phyloP scores from a whole-genome alignment of 345 rosid genomes.

The Lenwebbia sp. region DNA sequence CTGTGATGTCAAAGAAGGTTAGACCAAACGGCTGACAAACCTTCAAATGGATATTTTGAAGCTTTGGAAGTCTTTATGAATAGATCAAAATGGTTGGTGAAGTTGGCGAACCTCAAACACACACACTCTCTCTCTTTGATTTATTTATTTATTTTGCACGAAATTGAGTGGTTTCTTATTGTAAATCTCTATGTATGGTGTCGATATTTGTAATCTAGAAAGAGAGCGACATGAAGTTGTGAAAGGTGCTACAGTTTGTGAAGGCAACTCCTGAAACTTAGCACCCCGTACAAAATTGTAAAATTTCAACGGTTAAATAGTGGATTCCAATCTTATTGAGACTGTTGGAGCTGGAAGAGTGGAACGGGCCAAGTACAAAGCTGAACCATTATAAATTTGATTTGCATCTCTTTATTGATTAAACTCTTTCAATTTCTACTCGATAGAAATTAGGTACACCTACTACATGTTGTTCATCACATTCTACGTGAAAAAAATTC shows the following conservation, averaged over 20 bases:
- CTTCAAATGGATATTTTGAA: background rate
- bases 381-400: background rate
- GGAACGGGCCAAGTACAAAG: background rate
- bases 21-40: too few relatives aligned
- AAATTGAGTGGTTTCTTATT: background rate
- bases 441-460: too few relatives aligned
- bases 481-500: too few relatives aligned
- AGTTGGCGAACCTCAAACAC: background rate
- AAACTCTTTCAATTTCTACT: background rate
- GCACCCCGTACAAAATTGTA: rapidly evolving
- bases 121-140: background rate
- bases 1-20: too few relatives aligned
- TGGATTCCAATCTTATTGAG: background rate
- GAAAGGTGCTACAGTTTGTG: rapidly evolving
- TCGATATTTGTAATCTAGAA: background rate
- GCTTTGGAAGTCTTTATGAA: background rate
- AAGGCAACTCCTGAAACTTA: background rate
- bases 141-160: background rate
- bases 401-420: background rate
- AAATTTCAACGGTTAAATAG: background rate
- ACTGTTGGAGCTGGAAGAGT: background rate
- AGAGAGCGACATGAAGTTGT: background rate
- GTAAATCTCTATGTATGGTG: background rate
- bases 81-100: background rate
- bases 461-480: too few relatives aligned